phyloP scores from a whole-genome alignment of 2,329 filamentous ascomycete species.

The Cladorrhinum sp. region DNA sequence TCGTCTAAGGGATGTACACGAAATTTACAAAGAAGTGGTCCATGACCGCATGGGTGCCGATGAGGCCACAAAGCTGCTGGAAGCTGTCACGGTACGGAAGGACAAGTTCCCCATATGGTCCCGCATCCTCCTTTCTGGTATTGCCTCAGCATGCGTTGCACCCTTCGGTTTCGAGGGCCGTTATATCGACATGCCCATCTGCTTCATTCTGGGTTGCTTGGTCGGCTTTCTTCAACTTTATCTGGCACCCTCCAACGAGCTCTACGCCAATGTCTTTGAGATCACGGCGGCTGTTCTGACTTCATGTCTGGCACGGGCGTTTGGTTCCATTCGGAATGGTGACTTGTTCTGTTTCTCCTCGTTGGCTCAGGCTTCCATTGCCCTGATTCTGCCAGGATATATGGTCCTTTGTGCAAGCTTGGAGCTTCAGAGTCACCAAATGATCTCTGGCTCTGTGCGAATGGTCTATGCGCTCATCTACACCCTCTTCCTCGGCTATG shows the following conservation, averaged over 20 bases:
- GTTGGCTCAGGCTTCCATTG: slow-evolving; percentile 70
- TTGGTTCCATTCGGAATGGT: slow-evolving; percentile 61
- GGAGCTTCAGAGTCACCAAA: slow-evolving; percentile 66
- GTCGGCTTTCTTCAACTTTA: slow-evolving; percentile 73
- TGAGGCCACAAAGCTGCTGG: slow-evolving; percentile 61
- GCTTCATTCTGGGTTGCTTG: slow-evolving; percentile 71
- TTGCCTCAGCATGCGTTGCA: slow-evolving; percentile 72
- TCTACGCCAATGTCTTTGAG: slow-evolving; percentile 54
- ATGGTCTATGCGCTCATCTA: slow-evolving; percentile 75
- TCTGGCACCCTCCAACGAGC: slow-evolving; percentile 65
- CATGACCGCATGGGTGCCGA: slow-evolving; percentile 72
- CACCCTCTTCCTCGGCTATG: slow-evolving; percentile 69
- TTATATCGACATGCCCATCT: slow-evolving; percentile 73
- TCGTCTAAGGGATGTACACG: slow-evolving; percentile 69
- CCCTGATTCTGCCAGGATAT: slow-evolving; percentile 70
- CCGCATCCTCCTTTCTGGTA: slow-evolving; percentile 66
- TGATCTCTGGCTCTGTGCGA: slow-evolving; percentile 68
- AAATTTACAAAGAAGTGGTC: slow-evolving; percentile 79
- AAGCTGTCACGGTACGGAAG: slow-evolving; percentile 49
- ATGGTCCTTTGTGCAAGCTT: slow-evolving; percentile 59
- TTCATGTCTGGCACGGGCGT: slow-evolving; percentile 65
- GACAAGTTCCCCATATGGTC: slow-evolving; percentile 51
- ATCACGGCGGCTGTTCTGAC: slow-evolving; percentile 56
- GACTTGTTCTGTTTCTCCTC: slow-evolving; percentile 68
- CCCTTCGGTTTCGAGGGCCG: slow-evolving; percentile 78